A percentile compares a stretch with the other conserved stretches of the same genome.
Evolutionary conservation across 2,329 filamentous ascomycete genomes (phyloP).

Genomic region (Aspergillus tubingensis): DNA sequence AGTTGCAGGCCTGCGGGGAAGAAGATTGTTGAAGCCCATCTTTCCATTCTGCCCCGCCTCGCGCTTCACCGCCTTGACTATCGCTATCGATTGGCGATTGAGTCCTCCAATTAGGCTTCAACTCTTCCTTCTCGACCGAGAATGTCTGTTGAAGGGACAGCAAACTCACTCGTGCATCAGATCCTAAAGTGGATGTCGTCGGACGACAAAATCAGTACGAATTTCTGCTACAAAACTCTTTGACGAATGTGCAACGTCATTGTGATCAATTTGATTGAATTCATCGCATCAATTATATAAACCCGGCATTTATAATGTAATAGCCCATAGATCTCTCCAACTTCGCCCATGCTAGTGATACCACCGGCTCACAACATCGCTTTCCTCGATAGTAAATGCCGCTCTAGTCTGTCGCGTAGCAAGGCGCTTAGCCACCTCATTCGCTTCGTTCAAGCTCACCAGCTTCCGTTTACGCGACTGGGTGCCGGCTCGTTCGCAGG

Average conservation of each 20-base stretch:
- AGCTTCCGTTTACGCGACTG: constrained; percentile 51
- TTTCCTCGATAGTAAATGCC: not conserved
- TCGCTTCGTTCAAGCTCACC: constrained; percentile 61
- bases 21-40: not conserved
- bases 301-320: no score
- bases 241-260: no score
- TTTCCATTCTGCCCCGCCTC: constrained; percentile 10
- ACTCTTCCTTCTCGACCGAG: no score
- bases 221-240: no score
- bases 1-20: not conserved
- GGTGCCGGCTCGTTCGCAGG: constrained; percentile 30
- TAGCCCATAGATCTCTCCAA: not conserved
- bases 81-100: no score
- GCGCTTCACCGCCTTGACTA: constrained; percentile 12
- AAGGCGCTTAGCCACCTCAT: constrained; percentile 59
- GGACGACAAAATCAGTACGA: no score
- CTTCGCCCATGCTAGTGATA: not conserved
- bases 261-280: no score
- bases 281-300: no score
- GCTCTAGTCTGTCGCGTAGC: constrained; percentile 24
- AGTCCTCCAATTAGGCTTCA: no score
- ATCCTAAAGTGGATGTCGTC: no score
- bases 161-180: no score
- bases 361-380: not conserved
- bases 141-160: no score